Percentiles rank a stretch among this genome's conserved stretches.
phyloP scores from a whole-genome alignment of 208 protist species.

The Tritrichomonas foetus region DNA sequence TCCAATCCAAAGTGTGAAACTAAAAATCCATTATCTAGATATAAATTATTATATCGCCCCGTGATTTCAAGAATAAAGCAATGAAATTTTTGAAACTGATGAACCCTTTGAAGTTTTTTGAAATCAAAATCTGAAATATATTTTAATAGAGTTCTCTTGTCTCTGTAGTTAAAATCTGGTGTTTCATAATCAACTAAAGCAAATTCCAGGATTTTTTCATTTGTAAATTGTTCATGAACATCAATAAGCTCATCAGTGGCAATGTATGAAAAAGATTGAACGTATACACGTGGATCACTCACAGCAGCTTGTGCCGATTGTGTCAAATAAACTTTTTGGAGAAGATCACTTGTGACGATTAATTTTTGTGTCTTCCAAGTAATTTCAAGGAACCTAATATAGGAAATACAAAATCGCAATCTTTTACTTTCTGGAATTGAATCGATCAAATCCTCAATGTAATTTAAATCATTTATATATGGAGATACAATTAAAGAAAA shows the following conservation, averaged over 20 bases:
- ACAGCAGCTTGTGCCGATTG: not conserved
- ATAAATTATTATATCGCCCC: not conserved
- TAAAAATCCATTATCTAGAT: not conserved
- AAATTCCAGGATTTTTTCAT: not conserved
- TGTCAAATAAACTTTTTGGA: not conserved
- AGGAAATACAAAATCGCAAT: not conserved
- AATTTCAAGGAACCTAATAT: not conserved
- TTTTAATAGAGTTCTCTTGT: not conserved
- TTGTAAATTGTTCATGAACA: not conserved
- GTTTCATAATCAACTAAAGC: not conserved
- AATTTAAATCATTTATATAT: not conserved
- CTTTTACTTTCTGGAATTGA: not conserved
- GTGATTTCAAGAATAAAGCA: not conserved
- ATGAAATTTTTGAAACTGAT: conserved; percentile 28
- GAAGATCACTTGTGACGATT: not conserved
- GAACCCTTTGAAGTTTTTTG: not conserved
- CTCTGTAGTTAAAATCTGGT: not conserved
- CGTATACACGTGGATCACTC: not conserved
- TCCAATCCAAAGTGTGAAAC: not conserved
- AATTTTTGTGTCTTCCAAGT: not conserved
- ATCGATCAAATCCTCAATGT: not conserved
- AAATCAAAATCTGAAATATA: not conserved
- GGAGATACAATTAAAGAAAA: not conserved
- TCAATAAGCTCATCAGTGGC: not conserved
- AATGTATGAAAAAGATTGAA: not conserved